Percentiles rank a stretch among this genome's conserved stretches.
phyloP scores from a whole-genome alignment of 108 stramenopile genomes.

The Skeletonema costatum region DNA sequence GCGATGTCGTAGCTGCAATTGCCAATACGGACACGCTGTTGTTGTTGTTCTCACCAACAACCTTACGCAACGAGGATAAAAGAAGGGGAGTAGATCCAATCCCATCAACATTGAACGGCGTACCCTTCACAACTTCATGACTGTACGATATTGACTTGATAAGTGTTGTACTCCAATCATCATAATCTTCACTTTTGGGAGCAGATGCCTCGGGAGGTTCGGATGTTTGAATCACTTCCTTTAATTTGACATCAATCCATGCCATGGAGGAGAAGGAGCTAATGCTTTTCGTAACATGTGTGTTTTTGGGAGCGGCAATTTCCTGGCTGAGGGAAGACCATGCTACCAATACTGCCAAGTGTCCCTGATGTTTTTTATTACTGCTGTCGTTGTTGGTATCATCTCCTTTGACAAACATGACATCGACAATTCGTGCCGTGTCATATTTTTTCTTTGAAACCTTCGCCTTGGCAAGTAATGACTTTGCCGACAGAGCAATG shows the following conservation, averaged over 20 bases:
- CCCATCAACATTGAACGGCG: neutral
- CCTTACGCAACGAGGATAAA: conserved; percentile 5
- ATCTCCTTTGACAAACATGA: neutral
- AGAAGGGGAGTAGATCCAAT: conserved; percentile 1
- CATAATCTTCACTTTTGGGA: neutral
- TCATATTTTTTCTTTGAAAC: conserved; percentile 5
- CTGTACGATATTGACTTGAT: neutral
- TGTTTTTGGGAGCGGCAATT: neutral
- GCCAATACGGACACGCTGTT: conserved; percentile 20
- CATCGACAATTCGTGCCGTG: conserved; percentile 18
- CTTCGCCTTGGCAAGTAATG: conserved; percentile 13
- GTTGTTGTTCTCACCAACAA: neutral
- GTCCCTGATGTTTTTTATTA: neutral
- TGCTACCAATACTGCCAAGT: conserved; percentile 22
- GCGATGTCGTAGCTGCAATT: conserved; percentile 3
- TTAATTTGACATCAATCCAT: conserved; percentile 7
- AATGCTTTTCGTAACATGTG: neutral
- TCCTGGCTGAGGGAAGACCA: conserved; percentile 6
- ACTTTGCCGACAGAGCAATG: conserved; percentile 15
- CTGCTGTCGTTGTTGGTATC: neutral
- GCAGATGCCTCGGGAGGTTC: neutral
- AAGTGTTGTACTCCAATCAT: neutral
- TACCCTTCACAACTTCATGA: neutral
- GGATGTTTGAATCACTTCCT: neutral
- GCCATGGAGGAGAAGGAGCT: conserved; percentile 19